Evolutionary conservation across 2,329 filamentous ascomycete genomes (phyloP), one percentile per base, ranked within the genome.

Genomic region (Grosmannia clavigera): DNA sequence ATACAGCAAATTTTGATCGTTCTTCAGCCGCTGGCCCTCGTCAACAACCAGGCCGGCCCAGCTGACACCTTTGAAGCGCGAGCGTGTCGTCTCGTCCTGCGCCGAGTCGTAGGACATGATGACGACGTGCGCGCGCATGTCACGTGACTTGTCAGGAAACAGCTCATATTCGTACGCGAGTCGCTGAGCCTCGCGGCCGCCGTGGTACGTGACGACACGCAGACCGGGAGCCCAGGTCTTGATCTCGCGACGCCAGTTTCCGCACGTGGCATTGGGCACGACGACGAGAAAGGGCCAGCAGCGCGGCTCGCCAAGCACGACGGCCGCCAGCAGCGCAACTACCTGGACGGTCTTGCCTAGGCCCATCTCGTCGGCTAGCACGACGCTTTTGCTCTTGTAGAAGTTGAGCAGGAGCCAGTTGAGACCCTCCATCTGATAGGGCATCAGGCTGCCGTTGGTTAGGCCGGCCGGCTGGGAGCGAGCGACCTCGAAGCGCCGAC

Each of bases 201-300:
- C 94, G 70, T 95, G 95, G 70, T 94, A 97, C 0, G 91, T 87
- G n/a, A 96, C 91, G 7, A 95, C 91, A 51, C 91, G 84, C 43
- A 97, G 75, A 7, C 82, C 83, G 1, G 92, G 92, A 0, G 88
- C 86, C 92, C 92, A 99, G 65, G 88, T 86, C 74, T 95, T 95
- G 71, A 97, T 90, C 70, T 99, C 94, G 56, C 92, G 85, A 6
- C 92, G 87, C 92, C 94, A 99, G 70, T 99, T 99, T n/a, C 91
- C 84, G 70, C 91, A 95, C 0, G 94, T 99, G 0, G 92, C 86
- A 69, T 97, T 97, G 0, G 94, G 94, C 0, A 95, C 92, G 2
- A 96, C 90, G 3, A 97, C 80, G 19, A 99, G 78, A 69, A 96
- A 97, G 0, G 94, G 94, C 81, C 88, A 97, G 72, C 90, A 94